These are phyloP conservation scores for Dissophora globulifera DNA, from an alignment of 192 early-diverging fungal genomes.

Conservation along the genomic window DNA sequence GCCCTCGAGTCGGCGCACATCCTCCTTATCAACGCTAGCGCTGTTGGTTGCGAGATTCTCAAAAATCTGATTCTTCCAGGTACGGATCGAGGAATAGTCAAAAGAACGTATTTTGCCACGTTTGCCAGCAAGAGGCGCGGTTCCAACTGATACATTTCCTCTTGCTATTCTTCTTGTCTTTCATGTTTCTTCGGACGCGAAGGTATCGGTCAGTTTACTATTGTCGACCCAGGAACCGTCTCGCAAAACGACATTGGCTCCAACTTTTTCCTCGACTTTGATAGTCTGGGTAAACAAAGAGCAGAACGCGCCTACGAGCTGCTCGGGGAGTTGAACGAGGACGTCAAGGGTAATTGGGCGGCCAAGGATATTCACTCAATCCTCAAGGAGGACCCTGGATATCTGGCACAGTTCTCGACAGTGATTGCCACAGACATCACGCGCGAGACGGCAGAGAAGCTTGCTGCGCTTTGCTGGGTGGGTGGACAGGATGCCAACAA, in stretches of 20 bases:
- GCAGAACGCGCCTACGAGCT: constrained; percentile 70
- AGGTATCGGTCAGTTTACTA: constrained; percentile 91
- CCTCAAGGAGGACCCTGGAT: constrained; percentile 54
- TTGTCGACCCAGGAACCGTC: constrained; percentile 81
- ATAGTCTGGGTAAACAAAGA: constrained; percentile 71
- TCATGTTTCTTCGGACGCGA: background rate
- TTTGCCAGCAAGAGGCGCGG: too few species aligned
- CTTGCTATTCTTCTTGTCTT: background rate
- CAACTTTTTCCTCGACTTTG: constrained; percentile 92
- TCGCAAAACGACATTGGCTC: constrained; percentile 76
- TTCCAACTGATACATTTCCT: too few species aligned
- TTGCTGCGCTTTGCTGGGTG: constrained; percentile 72
- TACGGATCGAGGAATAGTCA: too few species aligned
- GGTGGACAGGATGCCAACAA: constrained; percentile 13
- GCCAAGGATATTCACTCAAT: constrained; percentile 59
- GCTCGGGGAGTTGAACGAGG: constrained; percentile 89
- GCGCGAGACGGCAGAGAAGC: constrained; percentile 61
- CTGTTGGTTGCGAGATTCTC: constrained; percentile 88
- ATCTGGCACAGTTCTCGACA: constrained; percentile 75
- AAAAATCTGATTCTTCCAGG: constrained; percentile 98
- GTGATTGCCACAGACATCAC: constrained; percentile 79
- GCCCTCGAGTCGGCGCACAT: constrained; percentile 87
- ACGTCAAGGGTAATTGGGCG: constrained; percentile 73
- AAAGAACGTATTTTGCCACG: too few species aligned
- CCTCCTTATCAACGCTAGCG: constrained; percentile 85